Base-by-base conservation (phyloP, 2,329 filamentous ascomycete species). In the Microsporum canis region DNA sequence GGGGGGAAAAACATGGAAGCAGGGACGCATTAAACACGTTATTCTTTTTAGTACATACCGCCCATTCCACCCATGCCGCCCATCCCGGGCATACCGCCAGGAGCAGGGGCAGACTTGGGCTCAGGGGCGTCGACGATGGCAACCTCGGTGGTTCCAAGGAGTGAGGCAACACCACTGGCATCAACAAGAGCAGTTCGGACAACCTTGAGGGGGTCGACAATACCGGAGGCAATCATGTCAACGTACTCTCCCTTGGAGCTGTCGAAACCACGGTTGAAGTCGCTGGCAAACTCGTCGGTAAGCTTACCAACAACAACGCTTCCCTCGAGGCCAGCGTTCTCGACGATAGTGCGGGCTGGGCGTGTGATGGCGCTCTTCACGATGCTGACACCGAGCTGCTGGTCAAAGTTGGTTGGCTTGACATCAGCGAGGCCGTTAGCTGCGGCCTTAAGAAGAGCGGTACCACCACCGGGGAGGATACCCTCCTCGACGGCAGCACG, bases 201-300 rank as follows among this genome's bases (percentile, higher is more conserved):
- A 69, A 99, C 94, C 88, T 99, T 99, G 83, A 99, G 88, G 66
- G 94, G 94, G 76, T 99, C 94, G 63, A 99, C 88, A 76, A 99
- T 99, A 88, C 94, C 94, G 68, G 90, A 85, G 65, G 84, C 76
- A 73, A 99, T 96, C 94, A 99, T 97, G 82, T 99, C 92, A 68
- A 96, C 91, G 79, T 96, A 99, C 81, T 97, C 89, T 77, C 92
- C 91, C 82, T 91, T 96, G 75, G 90, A 80, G 79, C 88, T 94
- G 84, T 99, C 90, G 80, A 90, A 99, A 66, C 94, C 94, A 82
- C 88, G 94, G 88, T 96, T 95, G 85, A 99, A 99, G 78, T 99
- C 91, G 67, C 75, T 75, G 74, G 84, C 91, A 74, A 82, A 92
- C 80, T 99, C 94, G 70, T 97, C 92, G 71, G 88, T 94, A 69